Base-by-base conservation (phyloP, 495 filamentous ascomycete genomes). In the Penicillium cinerascens region DNA sequence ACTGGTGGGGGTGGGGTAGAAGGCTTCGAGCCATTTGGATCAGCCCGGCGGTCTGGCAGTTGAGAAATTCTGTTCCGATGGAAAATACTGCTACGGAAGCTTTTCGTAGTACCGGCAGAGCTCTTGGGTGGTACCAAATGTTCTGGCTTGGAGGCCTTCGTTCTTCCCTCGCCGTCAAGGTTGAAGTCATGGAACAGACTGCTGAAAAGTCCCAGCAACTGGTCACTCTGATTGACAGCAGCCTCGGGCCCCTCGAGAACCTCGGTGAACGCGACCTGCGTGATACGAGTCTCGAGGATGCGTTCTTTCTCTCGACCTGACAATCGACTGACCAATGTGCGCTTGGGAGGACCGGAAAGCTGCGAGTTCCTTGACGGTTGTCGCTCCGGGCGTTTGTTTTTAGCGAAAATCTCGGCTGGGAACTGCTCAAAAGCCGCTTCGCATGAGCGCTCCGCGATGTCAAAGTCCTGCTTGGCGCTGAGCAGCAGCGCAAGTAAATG, bases 211-310 rank as follows among this genome's bases (percentile, higher is more conserved):
- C 81, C 79, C 22, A 97, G 73, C 22, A 98, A 77, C 56, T 95
- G 87, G 44, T 88, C 84, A 58, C 85, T 89, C 49, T 84, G 82
- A 59, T 93, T 91, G 29, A 96, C 86, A 10, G 93, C 91, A 47
- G 84, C 80, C 52, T 87, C 84, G 0, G 91, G 81, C 5, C 89
- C 91, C 62, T 96, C 88, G 15, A 87, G 60, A 10, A 91, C 74
- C 68, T 97, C 93, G 10, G 91, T 63, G 35, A 98, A 81, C 4
- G 88, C 79, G 52, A 98, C 76, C 58, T 96, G 90, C 7, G 91
- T 96, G 82, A 98, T 96, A 62, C 92, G 95, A 26, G 96, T 80
- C 66, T 97, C 87, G 20, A 98, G 67, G 22, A 97, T 86, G 17
- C 79, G 77, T 60, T 89, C 87, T 59, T 87, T 92, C 61, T 96